Conservation (phyloP, 2,329 filamentous ascomycete species). For the Ophiostoma sp. region DNA sequence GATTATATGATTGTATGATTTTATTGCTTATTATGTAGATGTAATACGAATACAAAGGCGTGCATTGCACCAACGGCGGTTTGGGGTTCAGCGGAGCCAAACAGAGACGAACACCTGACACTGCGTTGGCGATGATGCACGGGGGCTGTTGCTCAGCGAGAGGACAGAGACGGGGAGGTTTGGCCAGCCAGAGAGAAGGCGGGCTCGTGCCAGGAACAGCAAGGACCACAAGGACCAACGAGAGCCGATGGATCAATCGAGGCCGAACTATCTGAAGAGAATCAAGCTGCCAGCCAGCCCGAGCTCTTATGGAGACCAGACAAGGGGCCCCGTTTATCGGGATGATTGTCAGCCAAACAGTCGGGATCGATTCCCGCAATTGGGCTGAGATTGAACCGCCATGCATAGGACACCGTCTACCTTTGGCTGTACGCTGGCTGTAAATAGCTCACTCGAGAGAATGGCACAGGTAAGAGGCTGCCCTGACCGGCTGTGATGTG, state of each 20-base stretch:
- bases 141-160: neutral
- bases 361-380: conserved; percentile 10
- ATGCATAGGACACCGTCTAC: no score
- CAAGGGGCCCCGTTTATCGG: neutral
- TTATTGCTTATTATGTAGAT: no score
- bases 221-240: no score
- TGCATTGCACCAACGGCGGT: no score
- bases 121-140: neutral
- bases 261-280: neutral
- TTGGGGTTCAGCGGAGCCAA: conserved; percentile 22
- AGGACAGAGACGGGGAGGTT: neutral
- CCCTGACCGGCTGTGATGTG: neutral
- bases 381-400: neutral
- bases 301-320: neutral
- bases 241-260: no score
- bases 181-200: no score
- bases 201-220: no score
- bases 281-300: neutral
- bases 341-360: conserved; percentile 9
- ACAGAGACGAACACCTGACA: conserved; percentile 22
- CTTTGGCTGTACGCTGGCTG: neutral
- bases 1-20: no score
- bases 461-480: neutral
- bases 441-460: neutral
- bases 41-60: no score